A percentile compares a stretch with the other conserved stretches of the same genome.
These are phyloP conservation scores for Mortierella hygrophila DNA, from an alignment of 192 early-diverging fungal species.

Conservation along the genomic window DNA sequence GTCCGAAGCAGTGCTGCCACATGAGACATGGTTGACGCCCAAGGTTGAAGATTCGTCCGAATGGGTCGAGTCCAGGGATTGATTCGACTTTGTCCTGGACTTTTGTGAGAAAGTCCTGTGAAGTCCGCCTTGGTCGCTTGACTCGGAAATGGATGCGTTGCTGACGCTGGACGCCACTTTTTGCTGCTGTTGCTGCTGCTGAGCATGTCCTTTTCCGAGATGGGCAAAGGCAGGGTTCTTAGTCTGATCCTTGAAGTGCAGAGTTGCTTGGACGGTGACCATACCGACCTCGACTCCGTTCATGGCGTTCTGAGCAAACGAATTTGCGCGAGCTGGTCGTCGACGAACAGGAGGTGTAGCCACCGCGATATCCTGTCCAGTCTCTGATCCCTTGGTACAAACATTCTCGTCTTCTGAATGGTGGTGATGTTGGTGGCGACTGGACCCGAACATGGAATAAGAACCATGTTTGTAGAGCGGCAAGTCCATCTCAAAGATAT, in stretches of 20 bases:
- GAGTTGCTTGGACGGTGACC: slow-evolving; percentile 40
- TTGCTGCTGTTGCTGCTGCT: not conserved
- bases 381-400: slow-evolving; percentile 28
- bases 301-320: slow-evolving; percentile 44
- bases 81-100: slow-evolving; percentile 13
- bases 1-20: not conserved
- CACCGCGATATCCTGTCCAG: slow-evolving; percentile 21
- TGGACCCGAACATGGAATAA: slow-evolving; percentile 42
- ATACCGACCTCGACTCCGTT: slow-evolving; percentile 52
- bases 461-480: slow-evolving; percentile 51
- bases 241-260: slow-evolving; percentile 47
- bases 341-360: not conserved
- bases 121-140: not conserved
- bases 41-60: slow-evolving; percentile 18
- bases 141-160: not conserved
- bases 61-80: slow-evolving; percentile 14
- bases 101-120: not conserved
- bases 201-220: slow-evolving; percentile 14
- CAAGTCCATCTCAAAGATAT: slow-evolving; percentile 41
- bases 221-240: slow-evolving; percentile 40
- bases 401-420: not conserved
- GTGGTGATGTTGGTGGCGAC: not conserved
- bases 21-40: not conserved
- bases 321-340: slow-evolving; percentile 26
- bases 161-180: not conserved